Evolutionary conservation across 2,329 filamentous ascomycete species (phyloP).

Genomic region (Plenodomus tracheiphilus): DNA sequence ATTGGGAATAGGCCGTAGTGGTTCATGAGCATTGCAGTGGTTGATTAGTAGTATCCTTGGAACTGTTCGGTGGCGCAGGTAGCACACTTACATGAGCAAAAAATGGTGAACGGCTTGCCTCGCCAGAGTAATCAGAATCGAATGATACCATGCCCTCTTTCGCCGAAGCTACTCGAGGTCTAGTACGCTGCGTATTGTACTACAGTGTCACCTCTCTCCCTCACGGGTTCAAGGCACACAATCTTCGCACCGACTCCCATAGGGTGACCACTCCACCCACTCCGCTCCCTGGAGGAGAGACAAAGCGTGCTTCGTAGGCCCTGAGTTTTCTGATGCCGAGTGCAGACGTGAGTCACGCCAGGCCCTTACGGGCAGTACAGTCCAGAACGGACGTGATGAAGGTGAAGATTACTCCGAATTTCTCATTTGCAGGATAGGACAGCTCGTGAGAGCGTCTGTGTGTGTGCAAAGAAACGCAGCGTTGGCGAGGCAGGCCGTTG

Average conservation of each 20-base stretch:
- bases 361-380: conserved; percentile 79
- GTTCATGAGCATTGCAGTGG: neutral
- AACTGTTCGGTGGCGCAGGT: conserved; percentile 5
- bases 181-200: conserved; percentile 91
- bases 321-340: conserved; percentile 88
- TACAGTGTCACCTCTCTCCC: conserved; percentile 69
- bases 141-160: conserved; percentile 65
- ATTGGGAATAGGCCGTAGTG: neutral
- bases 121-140: conserved; percentile 92
- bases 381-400: conserved; percentile 49
- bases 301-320: conserved; percentile 49
- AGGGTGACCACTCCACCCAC: conserved; percentile 56
- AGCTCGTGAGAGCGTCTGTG: conserved; percentile 54
- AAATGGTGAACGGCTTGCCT: conserved; percentile 71
- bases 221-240: conserved; percentile 64
- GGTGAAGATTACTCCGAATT: conserved; percentile 98
- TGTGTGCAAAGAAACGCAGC: conserved; percentile 96
- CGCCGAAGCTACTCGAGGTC: conserved; percentile 46
- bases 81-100: conserved; percentile 54
- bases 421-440: conserved; percentile 76
- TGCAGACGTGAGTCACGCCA: conserved; percentile 84
- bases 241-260: conserved; percentile 96
- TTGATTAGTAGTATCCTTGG: conserved; percentile 49
- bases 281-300: conserved; percentile 32
- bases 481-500: conserved; percentile 84